Conservation (phyloP, 2,329 filamentous ascomycete species). For the Pseudophaeomoniella oleicola region DNA sequence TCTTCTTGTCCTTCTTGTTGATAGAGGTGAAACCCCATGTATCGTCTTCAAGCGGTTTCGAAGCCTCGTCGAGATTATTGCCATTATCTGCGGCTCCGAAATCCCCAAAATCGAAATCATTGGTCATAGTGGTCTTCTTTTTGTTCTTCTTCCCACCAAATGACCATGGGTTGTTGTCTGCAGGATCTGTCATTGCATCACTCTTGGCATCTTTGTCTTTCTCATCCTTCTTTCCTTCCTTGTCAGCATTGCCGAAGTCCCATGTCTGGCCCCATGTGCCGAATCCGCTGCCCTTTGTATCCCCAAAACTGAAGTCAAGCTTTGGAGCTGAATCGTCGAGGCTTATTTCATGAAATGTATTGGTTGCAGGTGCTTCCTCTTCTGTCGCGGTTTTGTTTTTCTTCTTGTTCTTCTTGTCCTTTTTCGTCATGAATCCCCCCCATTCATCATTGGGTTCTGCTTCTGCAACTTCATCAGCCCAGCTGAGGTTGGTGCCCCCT, state of each 20-base stretch:
- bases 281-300: conserved; percentile 27
- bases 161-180: conserved; percentile 24
- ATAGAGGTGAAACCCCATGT: conserved; percentile 21
- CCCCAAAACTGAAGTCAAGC: conserved; percentile 37
- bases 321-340: conserved; percentile 46
- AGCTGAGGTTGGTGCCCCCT: conserved; percentile 22
- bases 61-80: conserved; percentile 29
- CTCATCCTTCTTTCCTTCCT: conserved; percentile 16
- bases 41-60: conserved; percentile 21
- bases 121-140: conserved; percentile 17
- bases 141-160: conserved; percentile 20
- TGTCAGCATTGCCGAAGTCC: conserved; percentile 26
- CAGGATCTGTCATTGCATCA: conserved; percentile 10
- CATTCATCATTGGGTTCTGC: conserved; percentile 36
- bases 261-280: conserved; percentile 48
- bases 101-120: conserved; percentile 28
- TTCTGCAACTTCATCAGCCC: conserved; percentile 27
- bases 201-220: conserved; percentile 14
- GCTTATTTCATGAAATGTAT: conserved; percentile 55
- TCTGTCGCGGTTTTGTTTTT: conserved; percentile 37
- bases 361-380: conserved; percentile 16
- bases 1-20: conserved; percentile 33
- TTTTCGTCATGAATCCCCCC: conserved; percentile 30
- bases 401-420: conserved; percentile 43
- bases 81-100: conserved; percentile 28